A percentile compares a stretch with the other conserved stretches of the same genome.
These are phyloP conservation scores for Leucaena leucocephala DNA, from an alignment of 306 rosid species.

Conservation along the genomic window DNA sequence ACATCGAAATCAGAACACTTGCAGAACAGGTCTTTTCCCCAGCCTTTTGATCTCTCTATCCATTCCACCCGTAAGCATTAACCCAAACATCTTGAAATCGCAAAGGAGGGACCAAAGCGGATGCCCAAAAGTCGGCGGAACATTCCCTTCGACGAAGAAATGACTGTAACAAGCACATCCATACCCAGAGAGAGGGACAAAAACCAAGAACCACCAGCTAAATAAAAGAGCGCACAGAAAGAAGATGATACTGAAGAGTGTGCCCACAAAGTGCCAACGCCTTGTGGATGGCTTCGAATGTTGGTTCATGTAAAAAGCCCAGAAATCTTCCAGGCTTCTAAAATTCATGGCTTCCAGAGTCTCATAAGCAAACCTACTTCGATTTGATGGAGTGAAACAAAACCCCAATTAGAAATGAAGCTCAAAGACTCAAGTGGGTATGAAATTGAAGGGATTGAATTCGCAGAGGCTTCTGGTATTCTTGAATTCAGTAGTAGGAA, in stretches of 20 bases:
- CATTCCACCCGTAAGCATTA: conserved; percentile 91
- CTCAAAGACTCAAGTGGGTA: neutral
- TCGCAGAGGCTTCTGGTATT: conserved; percentile 9
- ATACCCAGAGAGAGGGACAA: conserved; percentile 80
- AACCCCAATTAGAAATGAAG: conserved; percentile 35
- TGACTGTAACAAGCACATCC: conserved; percentile 98
- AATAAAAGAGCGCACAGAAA: conserved; percentile 60
- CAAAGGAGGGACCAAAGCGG: conserved; percentile 92
- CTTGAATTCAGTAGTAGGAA: conserved; percentile 20
- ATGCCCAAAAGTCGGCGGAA: conserved; percentile 86
- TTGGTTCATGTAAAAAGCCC: conserved; percentile 84
- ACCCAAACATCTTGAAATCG: conserved; percentile 89
- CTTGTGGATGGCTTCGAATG: conserved; percentile 88
- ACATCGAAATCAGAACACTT: conserved; percentile 49
- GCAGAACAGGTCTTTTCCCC: conserved; percentile 92
- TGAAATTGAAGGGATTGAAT: conserved; percentile 34
- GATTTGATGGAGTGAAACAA: neutral
- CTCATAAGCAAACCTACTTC: conserved; percentile 29
- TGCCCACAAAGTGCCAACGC: conserved; percentile 92
- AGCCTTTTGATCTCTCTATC: conserved; percentile 98
- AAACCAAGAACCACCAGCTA: conserved; percentile 82
- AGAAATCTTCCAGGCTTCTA: conserved; percentile 89
- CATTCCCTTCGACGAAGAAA: conserved; percentile 84
- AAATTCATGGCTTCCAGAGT: conserved; percentile 63
- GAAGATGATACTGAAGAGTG: conserved; percentile 60